These are phyloP conservation scores for Candida ascalaphidarum DNA, from an alignment of 805 yeast species.

Conservation along the genomic window DNA sequence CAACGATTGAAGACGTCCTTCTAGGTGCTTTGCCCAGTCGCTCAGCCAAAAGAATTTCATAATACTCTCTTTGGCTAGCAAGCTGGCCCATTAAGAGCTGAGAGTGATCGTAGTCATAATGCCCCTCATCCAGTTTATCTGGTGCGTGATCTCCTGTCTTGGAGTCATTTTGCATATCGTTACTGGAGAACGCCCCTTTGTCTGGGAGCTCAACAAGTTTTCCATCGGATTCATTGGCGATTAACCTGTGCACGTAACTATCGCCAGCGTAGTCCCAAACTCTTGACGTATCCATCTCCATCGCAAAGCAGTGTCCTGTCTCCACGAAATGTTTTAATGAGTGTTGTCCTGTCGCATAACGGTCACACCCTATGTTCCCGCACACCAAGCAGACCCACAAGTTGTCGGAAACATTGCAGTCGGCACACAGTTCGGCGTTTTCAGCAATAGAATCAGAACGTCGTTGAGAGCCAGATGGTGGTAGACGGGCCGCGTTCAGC, in stretches of 20 bases:
- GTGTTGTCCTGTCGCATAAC: constrained; percentile 74
- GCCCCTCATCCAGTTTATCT: constrained; percentile 46
- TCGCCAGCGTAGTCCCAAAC: constrained; percentile 96
- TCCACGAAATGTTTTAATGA: constrained; percentile 73
- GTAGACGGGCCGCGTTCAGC: background rate
- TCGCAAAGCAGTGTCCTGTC: constrained; percentile 82
- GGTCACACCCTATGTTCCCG: constrained; percentile 87
- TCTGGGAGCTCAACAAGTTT: constrained; percentile 71
- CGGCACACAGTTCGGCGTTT: constrained; percentile 32
- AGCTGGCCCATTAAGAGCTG: constrained; percentile 70
- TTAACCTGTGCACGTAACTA: constrained; percentile 76
- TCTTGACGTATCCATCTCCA: constrained; percentile 77
- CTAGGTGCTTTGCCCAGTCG: constrained; percentile 7
- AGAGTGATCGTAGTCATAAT: constrained; percentile 81
- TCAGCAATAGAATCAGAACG: constrained; percentile 8
- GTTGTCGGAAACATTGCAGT: constrained; percentile 53
- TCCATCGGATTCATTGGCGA: constrained; percentile 83
- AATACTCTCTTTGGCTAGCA: constrained; percentile 79
- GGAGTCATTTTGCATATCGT: constrained; percentile 2
- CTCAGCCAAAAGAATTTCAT: constrained; percentile 40
- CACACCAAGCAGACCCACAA: constrained; percentile 87
- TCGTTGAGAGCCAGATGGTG: constrained; percentile 1
- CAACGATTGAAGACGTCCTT: constrained; percentile 7
- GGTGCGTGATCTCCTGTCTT: constrained; percentile 3
- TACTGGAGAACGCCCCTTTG: constrained; percentile 9